Base-by-base conservation (phyloP, 495 filamentous ascomycete genomes). In the Amniculicola lignicola region DNA sequence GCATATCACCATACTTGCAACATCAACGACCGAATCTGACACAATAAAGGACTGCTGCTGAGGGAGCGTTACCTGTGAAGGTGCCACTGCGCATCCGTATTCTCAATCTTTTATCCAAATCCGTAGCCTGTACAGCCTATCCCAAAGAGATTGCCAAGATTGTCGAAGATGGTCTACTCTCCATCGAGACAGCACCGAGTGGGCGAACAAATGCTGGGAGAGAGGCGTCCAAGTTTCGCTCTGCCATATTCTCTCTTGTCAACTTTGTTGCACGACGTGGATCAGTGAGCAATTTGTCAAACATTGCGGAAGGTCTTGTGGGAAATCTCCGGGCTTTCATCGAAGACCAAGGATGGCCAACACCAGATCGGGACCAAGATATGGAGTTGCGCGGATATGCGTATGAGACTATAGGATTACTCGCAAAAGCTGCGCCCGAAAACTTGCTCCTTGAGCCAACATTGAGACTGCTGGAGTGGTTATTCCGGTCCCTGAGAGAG, bases 191-290 rank as follows among this genome's bases (percentile, higher is more conserved):
- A 44, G 52, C 4, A 56, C 63, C 56, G 29, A 61, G 50, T 23
- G 68, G 31, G 64, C 76, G 39, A 18, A 68, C 77, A 0, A 67
- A 68, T 15, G 69, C 79, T 45, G 85, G 85, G 1, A 70, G 88
- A n/a, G 86, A 90, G 66, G 80, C 79, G 4, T 77, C 80, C 9
- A 88, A 88, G 63, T 72, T 96, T 12, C 79, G 88, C 51, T 82
- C 84, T 40, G 88, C 91, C 22, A 80, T 94, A n/a, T 91, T 97
- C 64, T 82, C 82, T 37, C 94, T 90, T 63, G 85, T 90, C 24
- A 89, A 88, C 38, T 96, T 91, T 84, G 82, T 91, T 18, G 88
- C 90, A 5, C 79, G 86, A 38, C 86, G 89, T 64, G 87, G 82
- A 19, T 80, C 82, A 10, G 69, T 72, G 7, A 74, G 73, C 14